Evolutionary conservation across 1,284 basidiomycete genomes (phyloP).

Genomic region (Chalciporus sp.): DNA sequence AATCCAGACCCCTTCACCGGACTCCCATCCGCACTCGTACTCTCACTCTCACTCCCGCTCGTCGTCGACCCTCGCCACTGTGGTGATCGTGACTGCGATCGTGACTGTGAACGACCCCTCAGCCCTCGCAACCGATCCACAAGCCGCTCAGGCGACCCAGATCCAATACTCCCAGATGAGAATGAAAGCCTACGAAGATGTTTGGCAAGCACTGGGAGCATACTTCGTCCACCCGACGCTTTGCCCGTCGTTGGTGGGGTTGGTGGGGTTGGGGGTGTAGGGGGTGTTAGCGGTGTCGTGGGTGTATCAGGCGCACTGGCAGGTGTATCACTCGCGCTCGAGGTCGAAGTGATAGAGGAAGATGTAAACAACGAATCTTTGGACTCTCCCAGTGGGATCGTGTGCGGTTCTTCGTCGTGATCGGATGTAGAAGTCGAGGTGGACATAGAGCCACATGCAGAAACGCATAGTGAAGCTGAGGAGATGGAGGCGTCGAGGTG

Average conservation of each 20-base stretch:
- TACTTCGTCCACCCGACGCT: conserved; percentile 25
- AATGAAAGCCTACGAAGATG: conserved; percentile 29
- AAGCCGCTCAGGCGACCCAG: conserved; percentile 19
- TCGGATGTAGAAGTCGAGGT: conserved; percentile 12
- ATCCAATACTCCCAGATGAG: conserved; percentile 1
- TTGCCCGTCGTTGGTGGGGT: conserved; percentile 8
- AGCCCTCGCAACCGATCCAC: conserved; percentile 22
- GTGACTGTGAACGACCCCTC: conserved; percentile 17
- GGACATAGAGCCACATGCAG: conserved; percentile 13
- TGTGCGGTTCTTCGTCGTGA: not conserved
- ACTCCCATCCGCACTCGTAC: conserved; percentile 17
- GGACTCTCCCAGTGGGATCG: conserved; percentile 25
- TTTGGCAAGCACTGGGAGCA: conserved; percentile 32
- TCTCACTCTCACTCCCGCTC: conserved; percentile 14
- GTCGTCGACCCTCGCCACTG: conserved; percentile 24
- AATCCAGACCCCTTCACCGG: conserved; percentile 29
- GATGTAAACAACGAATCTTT: conserved; percentile 32
- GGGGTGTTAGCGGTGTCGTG: conserved; percentile 25
- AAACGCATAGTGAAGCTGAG: not conserved
- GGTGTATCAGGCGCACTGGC: conserved; percentile 11
- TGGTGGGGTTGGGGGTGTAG: conserved; percentile 2
- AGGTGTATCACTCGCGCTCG: conserved; percentile 17
- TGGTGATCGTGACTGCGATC: conserved; percentile 2
- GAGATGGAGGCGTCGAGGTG: conserved; percentile 15
- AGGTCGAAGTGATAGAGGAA: conserved; percentile 20